Conservation (phyloP, 768 basidiomycete species). For the Neoboletus brunneissimus region DNA sequence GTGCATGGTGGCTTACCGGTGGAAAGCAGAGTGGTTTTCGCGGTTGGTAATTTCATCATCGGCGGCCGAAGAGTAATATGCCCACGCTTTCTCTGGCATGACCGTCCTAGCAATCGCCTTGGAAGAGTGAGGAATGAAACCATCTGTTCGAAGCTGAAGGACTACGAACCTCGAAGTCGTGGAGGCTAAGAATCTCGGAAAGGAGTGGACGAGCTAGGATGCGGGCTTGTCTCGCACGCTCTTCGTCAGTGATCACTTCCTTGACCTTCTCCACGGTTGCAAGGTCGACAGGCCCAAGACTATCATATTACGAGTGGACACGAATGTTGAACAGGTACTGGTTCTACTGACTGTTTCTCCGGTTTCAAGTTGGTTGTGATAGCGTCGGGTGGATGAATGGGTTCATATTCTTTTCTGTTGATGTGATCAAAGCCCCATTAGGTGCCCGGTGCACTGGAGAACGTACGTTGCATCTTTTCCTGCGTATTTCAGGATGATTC, state of each 20-base stretch:
- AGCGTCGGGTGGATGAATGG: slow-evolving; percentile 84
- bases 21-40: slow-evolving; percentile 90
- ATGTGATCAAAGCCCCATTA: background rate
- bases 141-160: background rate
- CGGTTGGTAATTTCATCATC: slow-evolving; percentile 91
- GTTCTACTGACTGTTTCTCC: slow-evolving; percentile 71
- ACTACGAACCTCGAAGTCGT: slow-evolving; percentile 82
- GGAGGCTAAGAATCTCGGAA: slow-evolving; percentile 79
- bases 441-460: background rate
- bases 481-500: slow-evolving; percentile 83
- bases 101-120: slow-evolving; percentile 81
- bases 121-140: slow-evolving; percentile 5
- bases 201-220: slow-evolving; percentile 66
- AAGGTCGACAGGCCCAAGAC: slow-evolving; percentile 70
- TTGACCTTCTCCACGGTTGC: slow-evolving; percentile 62
- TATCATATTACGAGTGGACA: slow-evolving; percentile 25
- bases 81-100: slow-evolving; percentile 89
- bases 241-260: slow-evolving; percentile 63
- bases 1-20: slow-evolving; percentile 49
- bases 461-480: slow-evolving; percentile 86
- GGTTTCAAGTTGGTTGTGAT: slow-evolving; percentile 72
- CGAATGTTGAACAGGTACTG: background rate
- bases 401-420: slow-evolving; percentile 72
- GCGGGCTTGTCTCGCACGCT: slow-evolving; percentile 65
- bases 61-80: slow-evolving; percentile 94